phyloP scores from a whole-genome alignment of 1,139 yeast species.

The Magnusiomyces suaveolens region DNA sequence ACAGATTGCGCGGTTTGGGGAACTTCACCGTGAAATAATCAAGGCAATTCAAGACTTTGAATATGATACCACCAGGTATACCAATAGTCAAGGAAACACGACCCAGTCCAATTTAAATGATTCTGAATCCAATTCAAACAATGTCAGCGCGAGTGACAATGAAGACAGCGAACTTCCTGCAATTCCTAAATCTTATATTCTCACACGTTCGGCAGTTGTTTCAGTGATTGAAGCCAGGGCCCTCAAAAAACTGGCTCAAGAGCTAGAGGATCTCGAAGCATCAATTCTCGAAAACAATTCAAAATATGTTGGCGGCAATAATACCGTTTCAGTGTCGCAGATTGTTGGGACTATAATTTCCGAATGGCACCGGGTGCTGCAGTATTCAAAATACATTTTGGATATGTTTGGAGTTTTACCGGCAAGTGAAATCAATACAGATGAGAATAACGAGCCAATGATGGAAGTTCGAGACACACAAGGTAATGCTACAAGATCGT shows the following conservation, averaged over 20 bases:
- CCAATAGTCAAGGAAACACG: not conserved
- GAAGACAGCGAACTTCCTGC: constrained; percentile 1
- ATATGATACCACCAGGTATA: not conserved
- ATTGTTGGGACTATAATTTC: constrained; percentile 18
- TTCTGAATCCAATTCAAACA: not conserved
- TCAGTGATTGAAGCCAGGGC: constrained; percentile 15
- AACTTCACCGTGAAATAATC: constrained; percentile 15
- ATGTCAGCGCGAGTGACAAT: not conserved
- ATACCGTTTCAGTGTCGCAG: constrained; percentile 19
- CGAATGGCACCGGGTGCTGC: constrained; percentile 20
- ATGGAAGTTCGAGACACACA: not conserved
- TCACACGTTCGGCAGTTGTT: constrained; percentile 20
- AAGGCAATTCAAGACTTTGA: constrained; percentile 7
- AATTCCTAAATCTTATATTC: constrained; percentile 18
- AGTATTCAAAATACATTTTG: constrained; percentile 17
- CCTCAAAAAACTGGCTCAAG: constrained; percentile 15
- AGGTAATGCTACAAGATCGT: constrained; percentile 16
- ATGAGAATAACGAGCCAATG: constrained; percentile 10
- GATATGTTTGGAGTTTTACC: constrained; percentile 10
- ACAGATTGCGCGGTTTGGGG: constrained; percentile 20
- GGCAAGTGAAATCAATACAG: not conserved
- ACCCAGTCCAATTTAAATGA: not conserved
- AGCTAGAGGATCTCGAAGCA: constrained; percentile 18
- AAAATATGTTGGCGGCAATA: constrained; percentile 23
- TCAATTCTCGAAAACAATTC: constrained; percentile 19